Base-by-base conservation (phyloP, 371 early-diverging fungal genomes). In the Saksenaea oblongispora region DNA sequence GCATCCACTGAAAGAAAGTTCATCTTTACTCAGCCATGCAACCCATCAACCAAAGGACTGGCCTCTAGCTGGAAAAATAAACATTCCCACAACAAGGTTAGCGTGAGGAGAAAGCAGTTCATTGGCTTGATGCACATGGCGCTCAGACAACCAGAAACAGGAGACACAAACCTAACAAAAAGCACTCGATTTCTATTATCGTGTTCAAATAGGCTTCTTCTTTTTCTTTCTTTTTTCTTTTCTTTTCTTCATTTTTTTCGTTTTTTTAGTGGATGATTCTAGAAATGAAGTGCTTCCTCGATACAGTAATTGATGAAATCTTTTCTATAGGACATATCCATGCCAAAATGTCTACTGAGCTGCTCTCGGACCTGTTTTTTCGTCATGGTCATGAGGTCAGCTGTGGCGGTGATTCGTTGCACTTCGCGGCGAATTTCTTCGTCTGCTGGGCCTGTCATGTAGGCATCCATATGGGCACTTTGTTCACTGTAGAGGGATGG, bases 281-380 rank as follows among this genome's bases (percentile, higher is more conserved):
- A 71, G 58, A 63, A 60, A 34, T 85, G 83, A 47, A 93, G 71
- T 24, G 89, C 82, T 54, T 85, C 76, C 74, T 95, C 96, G 62
- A 98, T 95, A 61, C 89, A 87, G 24, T 85, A 73, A 62, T 95
- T 91, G 62, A 98, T 93, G 51, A 62, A 69, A 89, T 92, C 75
- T 72, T 92, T 93, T 70, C 85, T 81, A 10, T 82, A 72, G 10
- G 82, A 79, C 82, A 98, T 78, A 62, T 96, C 95, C 14, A 92
- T 72, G 3, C 92, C 91, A 76, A 91, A 95, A 35, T 86, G 73
- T 35, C 73, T 60, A 28, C 87, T 79, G 47, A 98, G 74, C 64
- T 92, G 88, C 62, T 94, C 92, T 7, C 98, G 73, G 28, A 98
- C 93, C 68, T 89, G 90, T 71, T 92, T 93, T 75, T 94, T 94